Evolutionary conservation across 176 grass and related monocot species (phyloP).

Genomic region (Musa troglodytarum): DNA sequence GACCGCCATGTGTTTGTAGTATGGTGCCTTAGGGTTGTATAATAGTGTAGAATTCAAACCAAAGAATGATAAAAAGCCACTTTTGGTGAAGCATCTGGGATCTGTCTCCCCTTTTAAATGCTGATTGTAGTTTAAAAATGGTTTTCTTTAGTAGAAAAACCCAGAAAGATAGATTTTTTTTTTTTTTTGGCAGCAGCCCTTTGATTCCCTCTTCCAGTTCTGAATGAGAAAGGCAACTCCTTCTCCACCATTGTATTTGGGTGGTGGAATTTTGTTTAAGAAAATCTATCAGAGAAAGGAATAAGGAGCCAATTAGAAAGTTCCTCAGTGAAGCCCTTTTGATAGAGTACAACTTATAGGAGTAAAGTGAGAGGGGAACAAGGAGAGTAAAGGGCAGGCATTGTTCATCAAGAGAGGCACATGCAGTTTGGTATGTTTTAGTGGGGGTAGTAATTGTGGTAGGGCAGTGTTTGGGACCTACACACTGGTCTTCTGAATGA

Average conservation of each 20-base stretch:
- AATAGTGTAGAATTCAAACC: not conserved
- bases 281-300: not conserved
- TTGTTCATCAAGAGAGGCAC: not conserved
- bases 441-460: not conserved
- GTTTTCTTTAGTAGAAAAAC: not conserved
- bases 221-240: not conserved
- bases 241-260: not conserved
- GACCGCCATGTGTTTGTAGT: not conserved
- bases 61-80: not conserved
- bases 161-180: not conserved
- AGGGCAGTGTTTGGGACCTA: not conserved
- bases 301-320: not conserved
- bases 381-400: not conserved
- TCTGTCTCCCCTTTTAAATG: not conserved
- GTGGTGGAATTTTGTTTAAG: not conserved
- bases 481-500: not conserved
- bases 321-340: not conserved
- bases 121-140: not conserved
- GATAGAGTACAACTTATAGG: not conserved
- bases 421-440: not conserved
- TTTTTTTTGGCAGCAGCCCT: not conserved
- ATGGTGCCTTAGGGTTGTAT: not conserved
- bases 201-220: not conserved
- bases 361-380: not conserved
- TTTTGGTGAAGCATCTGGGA: not conserved